phyloP scores from a whole-genome alignment of 225 moss, liverwort and hornwort species.

The Asterella californica region DNA sequence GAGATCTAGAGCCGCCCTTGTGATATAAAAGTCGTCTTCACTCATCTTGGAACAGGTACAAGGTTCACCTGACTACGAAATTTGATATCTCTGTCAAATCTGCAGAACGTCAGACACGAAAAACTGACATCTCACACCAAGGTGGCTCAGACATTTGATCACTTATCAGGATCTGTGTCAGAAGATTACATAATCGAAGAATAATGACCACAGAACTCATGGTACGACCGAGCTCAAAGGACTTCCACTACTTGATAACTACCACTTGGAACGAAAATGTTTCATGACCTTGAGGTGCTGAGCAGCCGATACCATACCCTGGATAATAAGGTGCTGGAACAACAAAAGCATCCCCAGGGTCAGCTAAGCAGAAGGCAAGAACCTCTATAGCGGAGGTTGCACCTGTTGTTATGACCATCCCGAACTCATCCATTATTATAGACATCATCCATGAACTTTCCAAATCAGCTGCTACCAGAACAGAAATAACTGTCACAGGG shows the following conservation, averaged over 20 bases:
- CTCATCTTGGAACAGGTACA: constrained; percentile 64
- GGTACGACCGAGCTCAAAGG: background rate
- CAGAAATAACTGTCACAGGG: background rate
- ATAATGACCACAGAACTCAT: background rate
- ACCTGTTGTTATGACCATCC: constrained; percentile 79
- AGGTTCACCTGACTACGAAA: constrained; percentile 90
- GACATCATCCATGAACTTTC: constrained; percentile 83
- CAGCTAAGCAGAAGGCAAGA: constrained; percentile 77
- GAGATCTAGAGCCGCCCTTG: constrained; percentile 46
- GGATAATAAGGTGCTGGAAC: constrained; percentile 81
- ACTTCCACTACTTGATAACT: background rate
- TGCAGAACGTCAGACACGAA: constrained; percentile 19
- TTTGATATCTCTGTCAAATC: constrained; percentile 77
- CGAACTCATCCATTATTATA: constrained; percentile 68
- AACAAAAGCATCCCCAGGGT: constrained; percentile 83
- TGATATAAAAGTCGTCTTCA: constrained; percentile 56
- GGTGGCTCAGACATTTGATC: background rate
- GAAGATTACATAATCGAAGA: background rate
- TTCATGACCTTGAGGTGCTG: background rate
- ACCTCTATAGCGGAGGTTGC: constrained; percentile 77
- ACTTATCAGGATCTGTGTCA: background rate
- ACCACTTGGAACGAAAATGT: background rate
- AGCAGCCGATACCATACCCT: constrained; percentile 51
- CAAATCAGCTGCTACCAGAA: constrained; percentile 64
- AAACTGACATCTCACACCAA: background rate